Evolutionary conservation across 805 yeast species (phyloP), one percentile per base, ranked within the genome.

Genomic region (Hanseniaspora occidentalis): DNA sequence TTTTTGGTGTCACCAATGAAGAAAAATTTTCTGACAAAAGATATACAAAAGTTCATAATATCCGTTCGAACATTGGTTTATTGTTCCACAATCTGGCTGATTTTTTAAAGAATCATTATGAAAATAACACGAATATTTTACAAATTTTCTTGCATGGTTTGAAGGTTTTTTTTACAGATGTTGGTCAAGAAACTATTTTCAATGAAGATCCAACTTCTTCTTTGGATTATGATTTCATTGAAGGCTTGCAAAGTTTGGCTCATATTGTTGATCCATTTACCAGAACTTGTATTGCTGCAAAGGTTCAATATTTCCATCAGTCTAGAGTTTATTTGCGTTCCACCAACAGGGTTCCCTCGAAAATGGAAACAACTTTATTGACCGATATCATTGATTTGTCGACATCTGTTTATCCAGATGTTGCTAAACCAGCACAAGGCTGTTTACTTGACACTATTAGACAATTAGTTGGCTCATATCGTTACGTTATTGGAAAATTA

Each of bases 131-230:
- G 6, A 71, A 73, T 10, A 54, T 81, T 5, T 70, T 78, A 53
- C 75, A 75, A 45, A 72, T 75, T 36, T 66, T 79, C 25, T 59
- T 85, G 24, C 73, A 75, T 50, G 77, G 79, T 3, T 54, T 80
- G 35, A 75, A 79, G 45, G 73, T 79, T 6, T 92, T 94, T 84
- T 78, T 80, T 49, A 67, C 80, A 20, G 92, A 85, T 52, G 79
- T 80, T 20, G 94, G 95, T 2, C 69, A 73, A 41, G 94, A 84
- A 48, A 63, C 80, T 10, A 58, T 79, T 1, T 69, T 77, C 38
- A 77, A 70, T 33, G 62, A 70, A 3, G 73, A 76, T 43, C 78
- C 75, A 35, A 71, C 62, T 23, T 56, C 77, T 4, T 62, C 64
- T 27, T 64, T 79, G 25, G 73, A 74, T 36, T 73, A 76, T 43